Evolutionary conservation across 176 grass and related monocot species (phyloP).

Genomic region (Triticum turgidum): DNA sequence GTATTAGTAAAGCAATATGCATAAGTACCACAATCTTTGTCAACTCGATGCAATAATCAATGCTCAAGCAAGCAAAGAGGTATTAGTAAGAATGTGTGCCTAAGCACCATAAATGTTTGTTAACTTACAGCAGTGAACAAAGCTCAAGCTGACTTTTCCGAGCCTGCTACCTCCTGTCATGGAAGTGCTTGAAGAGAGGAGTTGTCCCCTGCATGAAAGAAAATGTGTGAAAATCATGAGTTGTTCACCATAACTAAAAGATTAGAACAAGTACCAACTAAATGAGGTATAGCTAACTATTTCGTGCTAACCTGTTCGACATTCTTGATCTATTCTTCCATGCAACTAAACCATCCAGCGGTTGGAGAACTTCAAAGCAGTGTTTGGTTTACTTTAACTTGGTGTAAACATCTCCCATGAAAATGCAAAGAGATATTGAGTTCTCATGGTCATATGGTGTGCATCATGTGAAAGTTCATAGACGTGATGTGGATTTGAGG

Average conservation of each 20-base stretch:
- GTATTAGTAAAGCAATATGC: neutral
- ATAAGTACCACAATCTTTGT: neutral
- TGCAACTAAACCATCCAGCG: neutral
- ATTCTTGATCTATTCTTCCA: conserved; percentile 25
- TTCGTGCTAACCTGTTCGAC: conserved; percentile 20
- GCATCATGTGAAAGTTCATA: conserved; percentile 25
- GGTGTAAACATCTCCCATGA: neutral
- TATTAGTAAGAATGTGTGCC: conserved; percentile 2
- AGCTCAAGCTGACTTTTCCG: conserved; percentile 25
- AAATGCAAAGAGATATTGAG: neutral
- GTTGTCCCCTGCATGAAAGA: conserved; percentile 31
- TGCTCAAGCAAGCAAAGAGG: neutral
- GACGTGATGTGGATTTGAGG: neutral
- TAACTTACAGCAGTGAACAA: conserved; percentile 26
- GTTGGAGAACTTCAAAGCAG: conserved; percentile 8
- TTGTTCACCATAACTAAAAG: conserved; percentile 1
- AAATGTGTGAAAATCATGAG: conserved; percentile 3
- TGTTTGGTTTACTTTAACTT: conserved; percentile 15
- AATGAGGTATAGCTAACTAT: neutral
- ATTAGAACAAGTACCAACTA: neutral
- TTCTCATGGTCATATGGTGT: neutral
- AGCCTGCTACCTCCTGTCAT: conserved; percentile 2
- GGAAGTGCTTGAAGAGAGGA: neutral
- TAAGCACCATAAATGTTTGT: conserved; percentile 1
- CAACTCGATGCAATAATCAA: too few species aligned